Evolutionary conservation across 1,284 basidiomycete species (phyloP), one percentile per base, ranked within the genome.

Genomic region (Coriolopsis trogii): DNA sequence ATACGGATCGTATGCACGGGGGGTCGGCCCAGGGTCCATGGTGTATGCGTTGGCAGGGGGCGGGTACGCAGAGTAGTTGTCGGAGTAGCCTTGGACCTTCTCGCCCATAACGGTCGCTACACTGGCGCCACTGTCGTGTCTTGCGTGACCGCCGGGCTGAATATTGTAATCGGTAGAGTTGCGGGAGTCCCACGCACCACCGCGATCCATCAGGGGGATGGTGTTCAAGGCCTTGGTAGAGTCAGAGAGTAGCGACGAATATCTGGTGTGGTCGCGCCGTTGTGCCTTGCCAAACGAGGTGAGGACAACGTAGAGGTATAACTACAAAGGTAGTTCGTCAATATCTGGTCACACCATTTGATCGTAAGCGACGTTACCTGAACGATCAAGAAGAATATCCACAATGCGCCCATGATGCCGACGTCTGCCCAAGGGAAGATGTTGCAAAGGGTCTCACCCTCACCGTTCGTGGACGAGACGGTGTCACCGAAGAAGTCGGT

Each of bases 391-490:
- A 96, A 75, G 10, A 95, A 65, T 6, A 89, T 69, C 90, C 92
- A 96, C 16, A 95, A 73, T 4, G 82, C 90, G 18, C 79, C 89
- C 92, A 96, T 95, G 56, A 96, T 73, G 30, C 94, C 94, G n/a
- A 96, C 74, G 65, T 91, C 89, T 5, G 91, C 89, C 92, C 92
- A 96, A 6, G 92, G 78, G 66, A 96, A 94, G 47, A 95, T 87
- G 44, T 87, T 78, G 72, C 94, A 96, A 15, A 96, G 75, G 1
- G 79, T 84, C 40, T 84, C 69, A 7, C 81, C 85, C 68, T 89
- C 82, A 20, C 75, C 71, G 37, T 75, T 68, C 3, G 71, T 73
- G 10, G 69, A 58, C 10, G 73, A 71, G 23, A 69, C 59, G 49
- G 58, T 62, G 37, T 68, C 51, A 18, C 63, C 57, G 61, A 86